A percentile compares a stretch with the other conserved stretches of the same genome.
Conservation (phyloP, 2,329 filamentous ascomycete species). For the Bimuria novae-zelandiae region DNA sequence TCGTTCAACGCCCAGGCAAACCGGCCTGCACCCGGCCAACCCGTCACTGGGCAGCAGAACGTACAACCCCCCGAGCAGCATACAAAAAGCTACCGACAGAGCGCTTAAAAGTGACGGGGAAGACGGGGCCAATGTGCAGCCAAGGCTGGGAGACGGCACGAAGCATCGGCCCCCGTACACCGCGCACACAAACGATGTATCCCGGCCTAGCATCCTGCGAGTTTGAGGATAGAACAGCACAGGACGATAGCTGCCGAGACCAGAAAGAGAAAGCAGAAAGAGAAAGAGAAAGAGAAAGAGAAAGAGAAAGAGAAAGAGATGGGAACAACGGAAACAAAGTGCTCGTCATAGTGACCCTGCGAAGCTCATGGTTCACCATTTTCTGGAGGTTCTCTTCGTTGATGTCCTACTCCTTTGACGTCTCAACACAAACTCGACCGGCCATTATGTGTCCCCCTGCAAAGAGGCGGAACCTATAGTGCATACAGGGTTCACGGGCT, state of each 20-base stretch:
- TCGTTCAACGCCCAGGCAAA: not conserved
- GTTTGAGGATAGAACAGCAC: not conserved
- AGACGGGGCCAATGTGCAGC: constrained; percentile 1
- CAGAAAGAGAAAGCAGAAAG: not conserved
- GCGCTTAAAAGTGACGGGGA: not conserved
- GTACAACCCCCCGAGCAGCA: not conserved
- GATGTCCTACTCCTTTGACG: not conserved
- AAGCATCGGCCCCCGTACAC: constrained; percentile 15
- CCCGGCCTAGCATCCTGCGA: constrained; percentile 9
- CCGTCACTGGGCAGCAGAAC: not conserved
- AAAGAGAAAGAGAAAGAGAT: no score
- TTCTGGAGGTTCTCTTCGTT: not conserved
- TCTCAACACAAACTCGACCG: not conserved
- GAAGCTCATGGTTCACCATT: not conserved
- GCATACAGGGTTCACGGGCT: constrained; percentile 15
- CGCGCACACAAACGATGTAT: constrained; percentile 14
- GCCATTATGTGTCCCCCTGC: not conserved
- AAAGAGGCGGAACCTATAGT: constrained; percentile 11
- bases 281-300: not conserved
- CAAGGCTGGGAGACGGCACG: constrained; percentile 18
- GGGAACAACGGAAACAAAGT: no score
- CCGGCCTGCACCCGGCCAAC: not conserved
- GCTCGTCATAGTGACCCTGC: no score
- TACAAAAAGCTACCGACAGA: not conserved
- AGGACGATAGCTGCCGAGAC: not conserved